Evolutionary conservation across 495 filamentous ascomycete genomes (phyloP).

Genomic region (Penicillium parvum): DNA sequence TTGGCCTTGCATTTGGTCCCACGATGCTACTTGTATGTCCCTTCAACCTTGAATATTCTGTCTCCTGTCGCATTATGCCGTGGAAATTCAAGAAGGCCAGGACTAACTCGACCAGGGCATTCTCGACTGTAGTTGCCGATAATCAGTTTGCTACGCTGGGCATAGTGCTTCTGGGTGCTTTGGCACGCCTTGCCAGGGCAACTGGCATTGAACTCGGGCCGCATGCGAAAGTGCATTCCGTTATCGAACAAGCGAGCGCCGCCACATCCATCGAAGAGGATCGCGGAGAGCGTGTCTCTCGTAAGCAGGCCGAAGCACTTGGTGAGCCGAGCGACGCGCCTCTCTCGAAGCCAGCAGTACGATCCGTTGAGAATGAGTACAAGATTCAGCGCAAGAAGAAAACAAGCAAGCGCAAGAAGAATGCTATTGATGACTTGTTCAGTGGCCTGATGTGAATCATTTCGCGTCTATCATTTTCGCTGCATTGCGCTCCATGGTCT

Average conservation of each 20-base stretch:
- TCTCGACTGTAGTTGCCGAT: constrained; percentile 66
- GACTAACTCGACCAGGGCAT: constrained; percentile 44
- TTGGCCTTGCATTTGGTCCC: constrained; percentile 36
- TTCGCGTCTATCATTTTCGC: too few species aligned
- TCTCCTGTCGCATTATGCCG: not conserved
- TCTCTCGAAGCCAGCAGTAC: not conserved
- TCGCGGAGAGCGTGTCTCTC: constrained; percentile 30
- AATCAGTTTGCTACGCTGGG: constrained; percentile 75
- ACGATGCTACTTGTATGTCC: constrained; percentile 43
- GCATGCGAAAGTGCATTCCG: constrained; percentile 4
- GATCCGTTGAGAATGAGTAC: not conserved
- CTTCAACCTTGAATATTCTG: not conserved
- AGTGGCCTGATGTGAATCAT: constrained; percentile 43
- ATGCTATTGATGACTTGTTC: constrained; percentile 64
- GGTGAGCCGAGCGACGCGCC: not conserved
- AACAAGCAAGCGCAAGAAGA: constrained; percentile 46
- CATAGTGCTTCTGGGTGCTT: constrained; percentile 61
- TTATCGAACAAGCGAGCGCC: not conserved
- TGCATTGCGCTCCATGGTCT: too few species aligned
- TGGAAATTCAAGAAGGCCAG: too few species aligned
- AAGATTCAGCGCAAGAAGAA: constrained; percentile 19
- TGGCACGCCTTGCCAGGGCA: constrained; percentile 55
- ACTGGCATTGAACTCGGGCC: constrained; percentile 31
- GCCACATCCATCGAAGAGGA: constrained; percentile 19
- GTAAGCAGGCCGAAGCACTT: constrained; percentile 6